Base-by-base conservation (phyloP, 2,329 filamentous ascomycete genomes). In the Colletotrichum sp. region DNA sequence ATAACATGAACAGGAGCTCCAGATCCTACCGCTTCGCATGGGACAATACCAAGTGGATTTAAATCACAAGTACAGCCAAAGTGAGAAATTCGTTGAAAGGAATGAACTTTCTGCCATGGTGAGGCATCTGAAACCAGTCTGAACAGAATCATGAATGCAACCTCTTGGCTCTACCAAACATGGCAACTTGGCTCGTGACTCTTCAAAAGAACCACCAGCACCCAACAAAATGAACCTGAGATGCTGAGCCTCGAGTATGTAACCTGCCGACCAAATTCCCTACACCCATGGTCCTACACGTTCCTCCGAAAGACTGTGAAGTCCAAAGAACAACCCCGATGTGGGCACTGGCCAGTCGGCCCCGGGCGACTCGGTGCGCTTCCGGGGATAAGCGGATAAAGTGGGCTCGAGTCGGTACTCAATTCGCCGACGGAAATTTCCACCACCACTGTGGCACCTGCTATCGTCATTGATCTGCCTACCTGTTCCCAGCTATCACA, bases 381-480 rank as follows among this genome's bases (percentile, higher is more conserved):
- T 36, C 73, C 70, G 73, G 73, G 57, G 70, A 73, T 73, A 75
- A 73, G 73, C 72, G 68, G 68, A 67, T 64, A 36, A 32, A 67
- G 43, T 43, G 69, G 69, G 64, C 72, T 28, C 28, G 43, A n/a
- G 30, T 69, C 71, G 59, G 65, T 65, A 26, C 57, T 52, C 66
- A 43, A 73, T 75, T 73, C 73, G 73, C 64, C 73, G 57, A 75
- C 64, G 70, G 73, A 57, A 30, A 65, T 34, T 67, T 39, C 36
- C 61, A 63, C n/a, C 16, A 15, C 34, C 34, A 39, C 26, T 21
- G 48, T 26, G 32, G 43, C 21, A 43, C 26, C 69, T 63, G 21
- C 26, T 64, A 65, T 75, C 73, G 70, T 75, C 73, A 75, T 75
- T 73, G 70, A 75, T 65, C 39, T 30, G 21, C 34, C 39, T 52